Base-by-base conservation (phyloP, 1,284 basidiomycete genomes). In the Entoloma clypeatum region DNA sequence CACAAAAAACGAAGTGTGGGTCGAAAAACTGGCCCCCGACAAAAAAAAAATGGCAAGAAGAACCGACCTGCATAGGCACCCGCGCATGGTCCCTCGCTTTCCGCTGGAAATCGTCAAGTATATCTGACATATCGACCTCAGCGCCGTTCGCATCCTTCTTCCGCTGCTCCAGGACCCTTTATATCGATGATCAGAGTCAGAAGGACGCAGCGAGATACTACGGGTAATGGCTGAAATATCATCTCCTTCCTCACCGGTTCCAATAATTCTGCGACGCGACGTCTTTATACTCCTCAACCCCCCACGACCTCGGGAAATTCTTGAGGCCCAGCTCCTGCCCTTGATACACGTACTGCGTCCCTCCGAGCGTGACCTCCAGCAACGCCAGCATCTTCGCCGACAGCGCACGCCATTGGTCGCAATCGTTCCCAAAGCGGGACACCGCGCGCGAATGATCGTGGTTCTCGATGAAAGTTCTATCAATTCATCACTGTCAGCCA, bases 261-360 rank as follows among this genome's bases (percentile, higher is more conserved):
- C 61, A 65, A 44, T 61, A 77, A 50, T 80, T 81, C 46, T 68
- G 63, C 3, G 75, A 67, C 30, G 76, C 75, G 14, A 81, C 68
- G 49, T 86, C 85, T 55, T 79, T 79, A 57, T 81, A 87, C 47
- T 86, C 83, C 40, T 84, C 77, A n/a, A 83, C 66, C 0, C 72
- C 71, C 84, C 85, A 87, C 4, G 63, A 59, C 22, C 64, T 55
- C 5, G 85, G 82, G 29, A 86, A 73, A 47, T 89, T 89, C 60
- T 70, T 74, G 62, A 83, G 67, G 0, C 77, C 86, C 1, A 89
- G 71, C 53, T 86, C 83, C 60, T 86, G 68, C 2, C 87, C 84
- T 62, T 88, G 82, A 58, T 80, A 87, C 9, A 90, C 65, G 57
- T 78, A 89, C 47, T 81, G 60, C 8, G 86, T 86, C 2, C 86